These are phyloP conservation scores for Fusarium fracticaudum DNA, from an alignment of 2,329 filamentous ascomycete genomes.

Conservation along the genomic window DNA sequence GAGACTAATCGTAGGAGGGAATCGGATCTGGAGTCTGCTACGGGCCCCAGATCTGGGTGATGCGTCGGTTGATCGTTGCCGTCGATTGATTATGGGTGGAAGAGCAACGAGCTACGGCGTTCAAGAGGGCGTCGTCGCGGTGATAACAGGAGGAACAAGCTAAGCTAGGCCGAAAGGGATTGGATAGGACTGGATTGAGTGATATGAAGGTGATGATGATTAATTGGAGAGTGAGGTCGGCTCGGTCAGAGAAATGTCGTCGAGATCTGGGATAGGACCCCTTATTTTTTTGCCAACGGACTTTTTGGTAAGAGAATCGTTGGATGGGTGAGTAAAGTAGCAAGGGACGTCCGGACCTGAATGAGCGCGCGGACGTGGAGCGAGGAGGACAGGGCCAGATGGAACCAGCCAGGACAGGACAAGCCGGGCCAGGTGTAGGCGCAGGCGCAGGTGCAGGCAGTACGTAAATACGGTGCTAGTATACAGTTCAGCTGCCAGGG, in stretches of 20 bases:
- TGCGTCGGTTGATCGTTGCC: conserved; percentile 16
- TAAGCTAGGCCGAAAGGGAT: conserved; percentile 1
- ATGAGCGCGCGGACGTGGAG: conserved; percentile 35
- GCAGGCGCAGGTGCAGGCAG: neutral
- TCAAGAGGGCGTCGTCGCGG: conserved; percentile 28
- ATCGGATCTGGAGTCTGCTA: conserved; percentile 35
- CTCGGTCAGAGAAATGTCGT: conserved; percentile 22
- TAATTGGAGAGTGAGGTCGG: conserved; percentile 4
- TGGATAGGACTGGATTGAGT: neutral
- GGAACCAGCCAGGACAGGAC: conserved; percentile 1
- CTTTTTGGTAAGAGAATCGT: conserved; percentile 29
- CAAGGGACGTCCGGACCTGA: conserved; percentile 34
- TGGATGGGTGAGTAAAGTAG: conserved; percentile 33
- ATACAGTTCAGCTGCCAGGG: conserved; percentile 27
- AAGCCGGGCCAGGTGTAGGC: neutral
- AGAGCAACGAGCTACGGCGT: conserved; percentile 21
- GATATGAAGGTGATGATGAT: neutral
- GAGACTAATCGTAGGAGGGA: conserved; percentile 11
- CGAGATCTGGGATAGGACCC: conserved; percentile 30
- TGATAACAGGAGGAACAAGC: conserved; percentile 18
- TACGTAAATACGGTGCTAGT: conserved; percentile 33
- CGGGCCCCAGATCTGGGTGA: conserved; percentile 33
- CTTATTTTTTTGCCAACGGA: conserved; percentile 36
- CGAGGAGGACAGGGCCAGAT: conserved; percentile 25
- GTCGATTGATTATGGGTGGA: conserved; percentile 24